A percentile compares a stretch with the other conserved stretches of the same genome.
phyloP scores from a whole-genome alignment of 352 stramenopile species.

The Phytophthora agathidicida region DNA sequence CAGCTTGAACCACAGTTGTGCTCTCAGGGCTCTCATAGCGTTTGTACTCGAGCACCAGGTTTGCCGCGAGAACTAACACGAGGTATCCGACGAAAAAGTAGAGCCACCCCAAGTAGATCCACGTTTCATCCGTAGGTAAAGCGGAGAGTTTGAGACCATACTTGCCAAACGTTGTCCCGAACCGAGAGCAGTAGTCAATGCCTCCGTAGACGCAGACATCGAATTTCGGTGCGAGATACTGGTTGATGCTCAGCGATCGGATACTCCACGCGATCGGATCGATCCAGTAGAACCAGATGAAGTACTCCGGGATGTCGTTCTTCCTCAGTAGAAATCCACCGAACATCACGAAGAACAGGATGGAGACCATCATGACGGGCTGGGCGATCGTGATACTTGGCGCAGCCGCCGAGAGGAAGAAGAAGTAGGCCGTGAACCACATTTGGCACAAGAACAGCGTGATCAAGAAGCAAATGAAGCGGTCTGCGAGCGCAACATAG shows the following conservation, averaged over 20 bases:
- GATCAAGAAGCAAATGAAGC: slow-evolving; percentile 69
- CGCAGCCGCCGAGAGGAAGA: slow-evolving; percentile 52
- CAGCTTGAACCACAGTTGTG: slow-evolving; percentile 43
- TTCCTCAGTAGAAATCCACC: slow-evolving; percentile 68
- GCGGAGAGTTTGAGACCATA: slow-evolving; percentile 58
- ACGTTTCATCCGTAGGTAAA: slow-evolving; percentile 50
- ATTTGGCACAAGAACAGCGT: slow-evolving; percentile 75
- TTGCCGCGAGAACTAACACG: slow-evolving; percentile 43
- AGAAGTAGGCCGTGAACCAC: slow-evolving; percentile 74
- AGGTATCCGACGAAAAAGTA: slow-evolving; percentile 58
- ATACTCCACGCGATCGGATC: slow-evolving; percentile 75
- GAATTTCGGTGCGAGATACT: slow-evolving; percentile 57
- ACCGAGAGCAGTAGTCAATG: slow-evolving; percentile 60
- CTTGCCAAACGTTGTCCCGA: slow-evolving; percentile 42
- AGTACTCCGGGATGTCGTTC: slow-evolving; percentile 63
- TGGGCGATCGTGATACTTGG: slow-evolving; percentile 65
- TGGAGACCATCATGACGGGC: slow-evolving; percentile 59
- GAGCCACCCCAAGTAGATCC: slow-evolving; percentile 65
- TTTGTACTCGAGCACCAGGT: slow-evolving; percentile 59
- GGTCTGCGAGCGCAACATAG: slow-evolving; percentile 48
- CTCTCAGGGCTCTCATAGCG: slow-evolving; percentile 56
- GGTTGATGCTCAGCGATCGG: slow-evolving; percentile 65
- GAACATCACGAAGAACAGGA: slow-evolving; percentile 73
- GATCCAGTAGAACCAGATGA: slow-evolving; percentile 85
- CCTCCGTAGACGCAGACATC: slow-evolving; percentile 49